Base-by-base conservation (phyloP, 1,139 yeast species). In the Candida sp. region DNA sequence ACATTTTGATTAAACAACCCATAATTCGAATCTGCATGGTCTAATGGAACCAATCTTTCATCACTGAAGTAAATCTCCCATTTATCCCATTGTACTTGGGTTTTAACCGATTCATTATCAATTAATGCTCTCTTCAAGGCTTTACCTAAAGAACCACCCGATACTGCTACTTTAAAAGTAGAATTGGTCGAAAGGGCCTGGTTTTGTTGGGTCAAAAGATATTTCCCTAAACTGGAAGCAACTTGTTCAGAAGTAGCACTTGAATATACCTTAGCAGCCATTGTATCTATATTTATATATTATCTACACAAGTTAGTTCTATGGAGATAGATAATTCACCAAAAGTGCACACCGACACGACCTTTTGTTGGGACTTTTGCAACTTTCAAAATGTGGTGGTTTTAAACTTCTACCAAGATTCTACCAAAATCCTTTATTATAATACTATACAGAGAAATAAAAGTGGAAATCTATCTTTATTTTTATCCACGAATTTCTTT, bases 131-230 rank as follows among this genome's bases (percentile, higher is more conserved):
- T 71, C 51, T 83, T 80, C 59, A 91, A 75, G 3, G 82, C 88
- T 54, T 85, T 84, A 23, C 91, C 88, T 53, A 90, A 73, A 4
- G 96, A 88, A 2, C 98, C 98, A 36, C 97, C 98, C 45, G 95
- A 84, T 39, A 91, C 75, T 21, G 97, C 97, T 49, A 91, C 74
- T 52, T 78, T 79, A 66, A 91, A 91, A 22, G 62, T 60, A 45
- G 56, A 66, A 36, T 56, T 60, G 35, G 51, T 50, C 23, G 61
- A 54, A 46, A 85, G 64, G 3, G 82, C 82, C 27, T 66, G 60
- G 48, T 81, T 68, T 61, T 86, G 93, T 41, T 73, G 62, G 42
- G 72, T 63, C 30, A 85, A 54, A 35, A 86, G 70, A 56, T 77
- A 77, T 39, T 64, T 54, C n/a, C 81, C 90, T 40, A 84, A 79